A percentile compares a stretch with the other conserved stretches of the same genome.
phyloP scores from a whole-genome alignment of 495 filamentous ascomycete genomes.

The Penicillium salamii region DNA sequence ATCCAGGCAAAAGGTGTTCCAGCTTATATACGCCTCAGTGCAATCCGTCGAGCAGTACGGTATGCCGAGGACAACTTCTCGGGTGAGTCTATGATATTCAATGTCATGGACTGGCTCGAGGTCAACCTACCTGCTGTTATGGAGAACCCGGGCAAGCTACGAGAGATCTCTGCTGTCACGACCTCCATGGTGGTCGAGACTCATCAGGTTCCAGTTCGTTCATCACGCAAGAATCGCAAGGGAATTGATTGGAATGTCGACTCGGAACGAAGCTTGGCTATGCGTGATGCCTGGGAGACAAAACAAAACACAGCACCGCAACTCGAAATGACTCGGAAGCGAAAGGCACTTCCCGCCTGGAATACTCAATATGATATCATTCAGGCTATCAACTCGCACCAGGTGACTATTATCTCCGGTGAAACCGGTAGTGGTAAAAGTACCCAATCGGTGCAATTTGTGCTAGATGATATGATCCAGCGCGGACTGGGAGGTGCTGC shows the following conservation, averaged over 20 bases:
- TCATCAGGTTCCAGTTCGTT: conserved; percentile 45
- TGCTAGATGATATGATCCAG: conserved; percentile 87
- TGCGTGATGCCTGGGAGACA: conserved; percentile 51
- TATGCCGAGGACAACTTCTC: conserved; percentile 64
- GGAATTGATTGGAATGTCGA: conserved; percentile 37
- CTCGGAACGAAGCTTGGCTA: conserved; percentile 37
- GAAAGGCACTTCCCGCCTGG: conserved; percentile 85
- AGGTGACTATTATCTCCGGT: conserved; percentile 93
- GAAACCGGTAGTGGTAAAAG: conserved; percentile 97
- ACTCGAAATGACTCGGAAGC: conserved; percentile 64
- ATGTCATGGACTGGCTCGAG: conserved; percentile 87
- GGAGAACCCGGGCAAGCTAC: conserved; percentile 74
- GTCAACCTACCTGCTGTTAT: conserved; percentile 71
- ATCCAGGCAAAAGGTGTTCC: conserved; percentile 67
- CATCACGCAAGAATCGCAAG: conserved; percentile 43
- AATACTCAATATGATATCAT: conserved; percentile 73
- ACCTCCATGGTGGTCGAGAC: conserved; percentile 26
- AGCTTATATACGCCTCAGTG: conserved; percentile 86
- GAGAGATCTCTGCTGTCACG: conserved; percentile 70
- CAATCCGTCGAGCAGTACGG: conserved; percentile 72
- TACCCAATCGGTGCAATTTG: conserved; percentile 94
- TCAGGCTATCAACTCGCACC: conserved; percentile 63
- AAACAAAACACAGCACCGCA: conserved; percentile 57
- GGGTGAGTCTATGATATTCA: conserved; percentile 86
- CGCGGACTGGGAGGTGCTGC: conserved; percentile 68